Base-by-base conservation (phyloP, 2,329 filamentous ascomycete species). In the Aspergillus nomiae region DNA sequence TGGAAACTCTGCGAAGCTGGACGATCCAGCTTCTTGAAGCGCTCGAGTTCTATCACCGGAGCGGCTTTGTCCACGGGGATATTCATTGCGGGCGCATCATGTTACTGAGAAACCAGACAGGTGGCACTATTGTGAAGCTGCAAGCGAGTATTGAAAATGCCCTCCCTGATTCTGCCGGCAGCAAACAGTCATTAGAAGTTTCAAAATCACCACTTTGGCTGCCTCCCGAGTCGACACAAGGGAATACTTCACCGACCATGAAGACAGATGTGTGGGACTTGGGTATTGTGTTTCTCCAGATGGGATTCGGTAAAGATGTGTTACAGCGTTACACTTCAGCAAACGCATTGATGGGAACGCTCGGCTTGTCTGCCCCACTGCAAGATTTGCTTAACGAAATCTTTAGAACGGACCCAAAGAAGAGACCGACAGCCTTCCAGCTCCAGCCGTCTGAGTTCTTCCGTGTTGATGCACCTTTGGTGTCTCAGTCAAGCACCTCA, bases 191-290 rank as follows among this genome's bases (percentile, higher is more conserved):
- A 26, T 64, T 80, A 28, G 73, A 76, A 6, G 87, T 90, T 19
- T 90, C 91, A 21, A 90, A 89, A 68, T 93, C 92, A 19, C 88
- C 90, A 1, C 92, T 92, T 68, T 97, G 94, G 94, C 78, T 91
- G 8, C 88, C 94, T 1, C 91, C 93, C 1, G 93, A 97, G 77
- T 84, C 93, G 54, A 84, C 83, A 1, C 86, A 85, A 63, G 89
- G 86, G 32, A 84, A 84, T 34, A 82, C 73, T 38, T 73, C 76
- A 43, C 76, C 76, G 58, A 90, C 76, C 83, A 90, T 79, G 71
- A 97, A 97, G 76, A 92, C 92, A 0, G 95, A 98, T 75, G 87
- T 98, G 10, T 99, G 95, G 95, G 92, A 97, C 68, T 88, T 99
- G 71, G 95, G 95, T 5, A 87, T 97, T 34, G 86, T 97, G 6